These are phyloP conservation scores for Phoma herbarum DNA, from an alignment of 2,329 filamentous ascomycete genomes.

Conservation along the genomic window DNA sequence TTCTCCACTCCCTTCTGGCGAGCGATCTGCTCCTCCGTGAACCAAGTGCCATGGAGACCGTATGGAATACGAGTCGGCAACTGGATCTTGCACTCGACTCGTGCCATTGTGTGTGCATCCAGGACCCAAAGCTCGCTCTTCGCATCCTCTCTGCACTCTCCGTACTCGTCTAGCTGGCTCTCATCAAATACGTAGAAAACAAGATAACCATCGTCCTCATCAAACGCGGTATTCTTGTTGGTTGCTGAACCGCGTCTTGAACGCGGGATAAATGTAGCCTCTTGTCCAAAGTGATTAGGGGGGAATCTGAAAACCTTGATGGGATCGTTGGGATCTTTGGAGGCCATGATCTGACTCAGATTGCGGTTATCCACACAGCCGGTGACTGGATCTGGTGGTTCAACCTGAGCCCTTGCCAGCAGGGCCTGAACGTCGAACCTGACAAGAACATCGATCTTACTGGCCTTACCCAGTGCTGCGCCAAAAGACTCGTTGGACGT, in stretches of 20 bases:
- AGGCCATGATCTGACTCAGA: constrained; percentile 62
- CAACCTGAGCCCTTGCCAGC: constrained; percentile 61
- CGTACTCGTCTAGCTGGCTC: constrained; percentile 64
- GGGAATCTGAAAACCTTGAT: constrained; percentile 71
- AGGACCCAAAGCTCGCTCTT: constrained; percentile 74
- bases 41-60: constrained; percentile 63
- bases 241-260: constrained; percentile 17
- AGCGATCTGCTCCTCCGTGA: constrained; percentile 46
- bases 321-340: constrained; percentile 57
- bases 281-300: constrained; percentile 69
- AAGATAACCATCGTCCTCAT: constrained; percentile 73
- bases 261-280: constrained; percentile 69
- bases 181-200: constrained; percentile 77
- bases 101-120: constrained; percentile 68
- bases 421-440: constrained; percentile 67
- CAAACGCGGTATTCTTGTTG: constrained; percentile 9
- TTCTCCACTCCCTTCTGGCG: constrained; percentile 39
- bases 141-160: constrained; percentile 53
- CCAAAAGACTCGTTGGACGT: constrained; percentile 66
- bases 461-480: constrained; percentile 68
- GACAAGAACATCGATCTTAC: constrained; percentile 71
- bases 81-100: constrained; percentile 65
- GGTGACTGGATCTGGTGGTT: constrained; percentile 60
- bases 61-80: constrained; percentile 75
- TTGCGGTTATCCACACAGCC: constrained; percentile 70